phyloP scores from a whole-genome alignment of 2,329 filamentous ascomycete species.

The Hypoxylon sp. region DNA sequence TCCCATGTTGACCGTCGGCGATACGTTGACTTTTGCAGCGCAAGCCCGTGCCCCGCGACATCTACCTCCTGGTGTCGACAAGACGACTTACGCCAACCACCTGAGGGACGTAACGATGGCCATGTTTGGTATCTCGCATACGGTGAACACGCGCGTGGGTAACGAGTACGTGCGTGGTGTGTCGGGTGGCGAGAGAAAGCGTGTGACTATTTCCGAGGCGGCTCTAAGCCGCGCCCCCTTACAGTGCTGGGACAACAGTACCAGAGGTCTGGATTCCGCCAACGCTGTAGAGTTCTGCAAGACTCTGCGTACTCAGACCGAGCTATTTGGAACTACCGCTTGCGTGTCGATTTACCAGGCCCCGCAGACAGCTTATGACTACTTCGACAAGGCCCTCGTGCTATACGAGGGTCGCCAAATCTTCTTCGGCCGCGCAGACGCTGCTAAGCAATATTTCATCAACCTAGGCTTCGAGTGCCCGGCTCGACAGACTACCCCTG shows the following conservation, averaged over 20 bases:
- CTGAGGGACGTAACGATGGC: constrained; percentile 80
- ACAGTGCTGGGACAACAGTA: constrained; percentile 80
- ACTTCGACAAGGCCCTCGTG: constrained; percentile 70
- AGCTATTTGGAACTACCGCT: constrained; percentile 74
- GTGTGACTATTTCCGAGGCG: constrained; percentile 73
- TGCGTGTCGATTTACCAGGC: constrained; percentile 82
- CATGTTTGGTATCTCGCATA: constrained; percentile 80
- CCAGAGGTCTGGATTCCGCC: constrained; percentile 78
- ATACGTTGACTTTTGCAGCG: constrained; percentile 83
- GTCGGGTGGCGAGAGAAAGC: constrained; percentile 78
- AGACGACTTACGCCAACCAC: constrained; percentile 69
- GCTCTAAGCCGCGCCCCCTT: constrained; percentile 69
- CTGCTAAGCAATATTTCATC: constrained; percentile 74
- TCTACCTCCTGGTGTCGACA: constrained; percentile 69
- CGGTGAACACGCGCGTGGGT: constrained; percentile 77
- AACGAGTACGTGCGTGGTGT: constrained; percentile 82
- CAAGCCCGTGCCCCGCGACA: constrained; percentile 73
- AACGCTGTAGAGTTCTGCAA: constrained; percentile 82
- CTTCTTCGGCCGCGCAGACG: constrained; percentile 70
- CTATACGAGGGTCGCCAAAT: constrained; percentile 73
- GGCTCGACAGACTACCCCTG: constrained; percentile 74
- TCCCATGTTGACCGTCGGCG: constrained; percentile 79
- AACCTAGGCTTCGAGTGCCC: constrained; percentile 76
- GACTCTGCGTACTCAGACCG: constrained; percentile 73
- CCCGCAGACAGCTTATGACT: constrained; percentile 72